Evolutionary conservation across 371 early-diverging fungal genomes (phyloP).

Genomic region (Mortierella sp.): DNA sequence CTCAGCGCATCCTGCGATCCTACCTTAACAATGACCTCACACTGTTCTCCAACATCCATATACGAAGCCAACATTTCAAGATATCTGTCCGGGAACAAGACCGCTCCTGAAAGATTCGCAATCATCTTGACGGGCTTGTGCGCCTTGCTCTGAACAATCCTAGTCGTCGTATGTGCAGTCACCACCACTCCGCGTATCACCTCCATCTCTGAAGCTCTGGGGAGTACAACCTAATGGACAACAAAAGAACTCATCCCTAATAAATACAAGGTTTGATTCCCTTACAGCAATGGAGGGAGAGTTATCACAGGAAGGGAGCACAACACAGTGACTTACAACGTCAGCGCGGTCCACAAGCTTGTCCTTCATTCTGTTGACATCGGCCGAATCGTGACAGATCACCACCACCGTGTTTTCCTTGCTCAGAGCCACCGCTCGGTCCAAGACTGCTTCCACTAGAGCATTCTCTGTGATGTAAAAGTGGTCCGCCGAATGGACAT

Average conservation of each 20-base stretch:
- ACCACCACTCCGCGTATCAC: slow-evolving; percentile 21
- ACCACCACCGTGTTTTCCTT: slow-evolving; percentile 19
- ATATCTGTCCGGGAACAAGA: slow-evolving; percentile 9
- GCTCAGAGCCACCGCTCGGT: slow-evolving; percentile 19
- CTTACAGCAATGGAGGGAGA: too few relatives aligned
- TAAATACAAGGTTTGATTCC: background rate
- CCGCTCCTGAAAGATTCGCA: slow-evolving; percentile 15
- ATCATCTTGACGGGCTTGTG: slow-evolving; percentile 23
- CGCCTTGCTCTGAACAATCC: slow-evolving; percentile 2
- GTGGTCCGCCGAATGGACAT: slow-evolving; percentile 17
- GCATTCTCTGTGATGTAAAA: slow-evolving; percentile 14
- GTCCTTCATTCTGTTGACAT: slow-evolving; percentile 10
- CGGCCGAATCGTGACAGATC: slow-evolving; percentile 21
- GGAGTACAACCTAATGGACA: background rate
- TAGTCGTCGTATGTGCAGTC: slow-evolving; percentile 5
- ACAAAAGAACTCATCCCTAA: background rate
- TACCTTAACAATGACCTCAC: slow-evolving; percentile 24
- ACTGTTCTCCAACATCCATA: slow-evolving; percentile 32
- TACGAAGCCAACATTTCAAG: slow-evolving; percentile 33
- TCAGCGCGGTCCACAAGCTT: slow-evolving; percentile 11
- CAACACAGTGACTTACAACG: slow-evolving; percentile 12
- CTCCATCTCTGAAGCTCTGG: slow-evolving; percentile 4
- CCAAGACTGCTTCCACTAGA: slow-evolving; percentile 1
- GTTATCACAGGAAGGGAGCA: too few relatives aligned
- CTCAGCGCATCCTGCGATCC: slow-evolving; percentile 6